phyloP scores from a whole-genome alignment of 805 yeast species.

The Ogataea pini region DNA sequence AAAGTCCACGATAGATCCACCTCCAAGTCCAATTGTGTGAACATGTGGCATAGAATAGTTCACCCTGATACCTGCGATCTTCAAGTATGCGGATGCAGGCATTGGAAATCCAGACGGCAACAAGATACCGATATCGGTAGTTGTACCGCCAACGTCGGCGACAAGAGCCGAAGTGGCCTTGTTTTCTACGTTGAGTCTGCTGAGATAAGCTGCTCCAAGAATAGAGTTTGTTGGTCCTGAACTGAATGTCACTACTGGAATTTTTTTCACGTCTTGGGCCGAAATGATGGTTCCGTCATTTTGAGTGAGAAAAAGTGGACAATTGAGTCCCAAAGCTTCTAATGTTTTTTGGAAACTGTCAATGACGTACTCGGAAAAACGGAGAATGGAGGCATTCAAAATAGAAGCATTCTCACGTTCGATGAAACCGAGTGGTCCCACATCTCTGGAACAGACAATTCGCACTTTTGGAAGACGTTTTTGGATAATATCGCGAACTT shows the following conservation, averaged over 20 bases:
- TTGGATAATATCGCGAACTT: constrained; percentile 35
- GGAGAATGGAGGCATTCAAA: constrained; percentile 44
- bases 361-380: constrained; percentile 44
- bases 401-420: constrained; percentile 50
- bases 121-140: constrained; percentile 47
- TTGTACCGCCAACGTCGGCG: constrained; percentile 51
- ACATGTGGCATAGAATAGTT: constrained; percentile 52
- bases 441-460: constrained; percentile 40
- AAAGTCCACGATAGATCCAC: constrained; percentile 45
- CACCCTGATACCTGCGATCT: constrained; percentile 48
- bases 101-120: constrained; percentile 48
- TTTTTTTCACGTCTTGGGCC: constrained; percentile 37
- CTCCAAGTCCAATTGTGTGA: constrained; percentile 49
- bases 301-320: constrained; percentile 44
- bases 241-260: constrained; percentile 46
- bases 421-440: constrained; percentile 44
- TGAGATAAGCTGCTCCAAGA: constrained; percentile 46
- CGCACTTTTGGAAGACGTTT: constrained; percentile 34
- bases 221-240: constrained; percentile 51
- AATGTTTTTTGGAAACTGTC: constrained; percentile 40
- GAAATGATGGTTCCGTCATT: constrained; percentile 49
- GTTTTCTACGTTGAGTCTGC: constrained; percentile 33
- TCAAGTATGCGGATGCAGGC: constrained; percentile 42
- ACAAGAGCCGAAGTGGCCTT: constrained; percentile 30
- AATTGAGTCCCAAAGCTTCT: constrained; percentile 33